Conservation (phyloP, 1,284 basidiomycete genomes). For the Lentinula novae-zelandiae region DNA sequence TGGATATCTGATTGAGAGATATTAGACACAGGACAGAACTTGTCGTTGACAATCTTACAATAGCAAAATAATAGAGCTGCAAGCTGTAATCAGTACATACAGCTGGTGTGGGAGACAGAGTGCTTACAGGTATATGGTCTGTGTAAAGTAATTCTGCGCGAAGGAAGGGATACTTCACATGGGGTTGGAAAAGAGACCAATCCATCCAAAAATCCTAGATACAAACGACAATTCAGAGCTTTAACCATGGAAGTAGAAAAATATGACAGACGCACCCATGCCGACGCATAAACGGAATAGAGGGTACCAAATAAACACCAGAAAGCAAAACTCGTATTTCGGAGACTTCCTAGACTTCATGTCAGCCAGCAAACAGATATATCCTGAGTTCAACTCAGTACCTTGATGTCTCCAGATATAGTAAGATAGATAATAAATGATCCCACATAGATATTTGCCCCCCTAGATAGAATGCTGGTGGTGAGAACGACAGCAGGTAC, state of each 20-base stretch:
- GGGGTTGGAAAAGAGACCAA: slow-evolving; percentile 72
- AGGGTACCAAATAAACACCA: slow-evolving; percentile 64
- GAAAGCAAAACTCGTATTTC: slow-evolving; percentile 50
- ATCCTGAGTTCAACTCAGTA: slow-evolving; percentile 24
- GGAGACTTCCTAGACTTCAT: slow-evolving; percentile 22
- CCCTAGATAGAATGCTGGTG: slow-evolving; percentile 40
- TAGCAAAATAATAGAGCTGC: slow-evolving; percentile 72
- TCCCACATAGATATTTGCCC: slow-evolving; percentile 74
- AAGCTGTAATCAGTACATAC: slow-evolving; percentile 6
- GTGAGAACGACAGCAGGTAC: not conserved
- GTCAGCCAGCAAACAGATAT: slow-evolving; percentile 1
- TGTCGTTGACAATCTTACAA: slow-evolving; percentile 40
- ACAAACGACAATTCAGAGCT: slow-evolving; percentile 4
- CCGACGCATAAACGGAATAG: slow-evolving; percentile 68
- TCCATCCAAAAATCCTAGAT: slow-evolving; percentile 75
- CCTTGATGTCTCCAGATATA: slow-evolving; percentile 72
- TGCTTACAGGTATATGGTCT: slow-evolving; percentile 52
- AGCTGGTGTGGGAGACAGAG: not conserved
- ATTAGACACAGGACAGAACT: not conserved
- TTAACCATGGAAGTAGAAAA: not conserved
- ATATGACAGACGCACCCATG: slow-evolving; percentile 62
- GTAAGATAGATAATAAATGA: slow-evolving; percentile 64
- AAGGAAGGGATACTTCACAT: slow-evolving; percentile 60
- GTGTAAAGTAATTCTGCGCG: slow-evolving; percentile 75
- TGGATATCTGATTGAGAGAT: slow-evolving; percentile 47